phyloP scores from a whole-genome alignment of 2,329 filamentous ascomycete genomes.

The Lachnellula arida region DNA sequence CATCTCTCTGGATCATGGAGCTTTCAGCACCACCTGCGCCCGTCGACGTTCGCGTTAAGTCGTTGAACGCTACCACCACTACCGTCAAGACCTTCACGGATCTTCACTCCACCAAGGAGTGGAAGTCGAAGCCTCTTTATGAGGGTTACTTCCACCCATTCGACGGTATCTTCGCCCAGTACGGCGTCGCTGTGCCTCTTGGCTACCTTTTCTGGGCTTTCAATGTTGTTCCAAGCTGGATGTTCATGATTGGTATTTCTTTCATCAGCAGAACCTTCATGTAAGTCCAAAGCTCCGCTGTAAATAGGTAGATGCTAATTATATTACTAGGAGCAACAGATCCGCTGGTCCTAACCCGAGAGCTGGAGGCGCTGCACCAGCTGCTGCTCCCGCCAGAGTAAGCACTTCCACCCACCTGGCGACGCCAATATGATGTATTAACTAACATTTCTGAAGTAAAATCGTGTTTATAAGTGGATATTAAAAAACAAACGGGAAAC shows the following conservation, averaged over 20 bases:
- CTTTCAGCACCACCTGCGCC: constrained; percentile 60
- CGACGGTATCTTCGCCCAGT: constrained; percentile 60
- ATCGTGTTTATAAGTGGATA: constrained; percentile 1
- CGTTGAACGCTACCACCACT: constrained; percentile 65
- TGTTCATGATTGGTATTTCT: constrained; percentile 71
- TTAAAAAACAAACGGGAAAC: constrained; percentile 2
- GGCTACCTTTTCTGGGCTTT: constrained; percentile 66
- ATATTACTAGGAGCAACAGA: constrained; percentile 24
- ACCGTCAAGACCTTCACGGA: constrained; percentile 59
- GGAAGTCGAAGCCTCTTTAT: constrained; percentile 42
- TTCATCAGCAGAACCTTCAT: constrained; percentile 71
- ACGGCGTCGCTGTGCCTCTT: constrained; percentile 56
- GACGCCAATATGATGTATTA: constrained; percentile 16
- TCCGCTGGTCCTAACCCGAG: constrained; percentile 5
- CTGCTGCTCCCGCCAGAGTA: constrained; percentile 21
- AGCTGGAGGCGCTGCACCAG: constrained; percentile 13
- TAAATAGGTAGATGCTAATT: constrained; percentile 19
- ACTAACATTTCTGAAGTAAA: constrained; percentile 16
- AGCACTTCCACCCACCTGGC: constrained; percentile 22
- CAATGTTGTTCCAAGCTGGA: constrained; percentile 65
- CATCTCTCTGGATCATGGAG: constrained; percentile 62
- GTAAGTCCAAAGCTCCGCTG: constrained; percentile 46
- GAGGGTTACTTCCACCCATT: constrained; percentile 74
- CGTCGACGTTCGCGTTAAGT: constrained; percentile 59
- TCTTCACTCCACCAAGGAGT: constrained; percentile 52